These are phyloP conservation scores for Trichoderma arundinaceum DNA, from an alignment of 2,329 filamentous ascomycete species.

Conservation along the genomic window DNA sequence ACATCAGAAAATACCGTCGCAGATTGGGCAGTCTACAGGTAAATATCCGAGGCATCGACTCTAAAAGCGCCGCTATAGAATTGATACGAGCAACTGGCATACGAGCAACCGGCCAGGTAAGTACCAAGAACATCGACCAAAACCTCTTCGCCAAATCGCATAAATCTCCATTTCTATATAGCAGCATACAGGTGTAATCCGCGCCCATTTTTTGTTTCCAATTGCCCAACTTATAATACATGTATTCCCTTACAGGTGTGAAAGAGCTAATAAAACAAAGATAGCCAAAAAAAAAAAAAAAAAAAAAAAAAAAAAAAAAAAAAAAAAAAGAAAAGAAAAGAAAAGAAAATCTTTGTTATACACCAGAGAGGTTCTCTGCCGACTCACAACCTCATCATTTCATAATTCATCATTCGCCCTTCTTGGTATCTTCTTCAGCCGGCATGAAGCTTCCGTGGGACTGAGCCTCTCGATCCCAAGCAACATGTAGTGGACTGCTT, in stretches of 20 bases:
- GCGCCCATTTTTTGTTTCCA: neutral
- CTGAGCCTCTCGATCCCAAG: constrained; percentile 49
- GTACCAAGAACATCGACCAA: neutral
- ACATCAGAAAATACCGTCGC: neutral
- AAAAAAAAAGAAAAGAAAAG: too few relatives aligned
- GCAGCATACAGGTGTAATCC: neutral
- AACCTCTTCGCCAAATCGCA: constrained; percentile 1
- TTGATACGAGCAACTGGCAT: neutral
- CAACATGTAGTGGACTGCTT: constrained; percentile 53
- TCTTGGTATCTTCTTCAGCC: neutral
- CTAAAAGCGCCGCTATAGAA: neutral
- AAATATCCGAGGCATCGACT: neutral
- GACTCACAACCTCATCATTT: neutral
- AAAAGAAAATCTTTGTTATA: constrained; percentile 3
- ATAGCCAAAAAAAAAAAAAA: too few relatives aligned
- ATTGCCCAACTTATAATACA: constrained; percentile 7
- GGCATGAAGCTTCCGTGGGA: constrained; percentile 15
- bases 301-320: too few relatives aligned
- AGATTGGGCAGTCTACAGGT: neutral
- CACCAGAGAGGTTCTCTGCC: neutral
- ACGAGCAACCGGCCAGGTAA: too few relatives aligned
- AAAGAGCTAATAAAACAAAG: neutral
- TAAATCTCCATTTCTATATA: neutral
- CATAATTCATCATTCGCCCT: constrained; percentile 1
- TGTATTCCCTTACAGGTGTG: neutral